Evolutionary conservation across 257 asterid genomes (phyloP), one percentile per base, ranked within the genome.

Genomic region (Solanum gandarillasii): DNA sequence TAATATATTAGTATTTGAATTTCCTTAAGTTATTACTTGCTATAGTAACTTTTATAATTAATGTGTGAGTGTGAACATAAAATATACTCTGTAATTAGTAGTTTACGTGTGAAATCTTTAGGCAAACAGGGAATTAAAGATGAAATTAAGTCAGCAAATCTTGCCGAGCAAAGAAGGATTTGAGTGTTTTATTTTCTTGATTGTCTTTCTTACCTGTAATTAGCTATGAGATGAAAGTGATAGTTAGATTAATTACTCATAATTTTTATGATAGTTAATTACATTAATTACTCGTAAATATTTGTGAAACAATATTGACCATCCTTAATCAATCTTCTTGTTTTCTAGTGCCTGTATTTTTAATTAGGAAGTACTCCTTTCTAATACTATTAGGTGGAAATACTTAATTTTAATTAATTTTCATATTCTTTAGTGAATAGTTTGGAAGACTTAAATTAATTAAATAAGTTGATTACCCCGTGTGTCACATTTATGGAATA

Each of bases 171-270:
- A 88, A 88, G 70, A 29, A 35, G 88, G 92, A 91, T 92, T 88
- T 89, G 58, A 43, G 65, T 62, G 58, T 55, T 87, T 83, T 72
- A 39, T 41, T 91, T 87, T 25, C 85, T 76, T 81, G 88, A 68
- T 90, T 89, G 87, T 88, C 23, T 81, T 55, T 86, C 68, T 83
- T 70, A n/a, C 75, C 43, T 83, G 87, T 74, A 74, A 74, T 84
- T 76, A 52, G 88, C 86, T 65, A 89, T 87, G 71, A 67, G 46
- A 82, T 89, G 97, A 94, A 90, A 93, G 91, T 89, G 98, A 93
- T 89, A 90, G 94, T 91, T 91, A 89, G 84, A 88, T 86, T 84
- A 90, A 55, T 90, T 62, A 76, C 12, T 87, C 87, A 89, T 87
- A 62, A 81, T 11, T 29, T 48, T 48, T 79, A 91, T 89, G 98